A percentile compares a stretch with the other conserved stretches of the same genome.
phyloP scores from a whole-genome alignment of 768 basidiomycete species.

The Mrakia gelida region DNA sequence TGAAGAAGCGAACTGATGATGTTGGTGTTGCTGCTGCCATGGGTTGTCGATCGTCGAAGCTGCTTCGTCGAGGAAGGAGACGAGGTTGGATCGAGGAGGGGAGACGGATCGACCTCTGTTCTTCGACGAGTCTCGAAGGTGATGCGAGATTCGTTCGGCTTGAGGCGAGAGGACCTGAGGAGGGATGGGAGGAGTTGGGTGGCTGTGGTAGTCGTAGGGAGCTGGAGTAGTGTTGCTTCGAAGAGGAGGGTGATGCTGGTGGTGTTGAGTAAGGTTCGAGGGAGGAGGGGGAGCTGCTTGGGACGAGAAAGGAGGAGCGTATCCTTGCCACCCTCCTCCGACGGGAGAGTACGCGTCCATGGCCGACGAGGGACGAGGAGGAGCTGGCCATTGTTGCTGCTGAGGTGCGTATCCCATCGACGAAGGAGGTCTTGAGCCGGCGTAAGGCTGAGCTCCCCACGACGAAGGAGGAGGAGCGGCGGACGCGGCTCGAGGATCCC shows the following conservation, averaged over 20 bases:
- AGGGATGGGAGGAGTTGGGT: not conserved
- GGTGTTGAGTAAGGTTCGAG: not conserved
- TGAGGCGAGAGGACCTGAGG: not conserved
- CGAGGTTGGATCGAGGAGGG: not conserved
- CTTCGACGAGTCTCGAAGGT: slow-evolving; percentile 8
- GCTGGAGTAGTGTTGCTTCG: not conserved
- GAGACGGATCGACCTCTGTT: slow-evolving; percentile 1
- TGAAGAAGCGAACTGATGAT: no score
- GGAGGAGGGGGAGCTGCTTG: not conserved
- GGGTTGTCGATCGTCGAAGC: not conserved
- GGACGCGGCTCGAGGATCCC: not conserved
- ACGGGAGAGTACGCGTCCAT: not conserved
- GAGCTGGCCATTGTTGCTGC: not conserved
- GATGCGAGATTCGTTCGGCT: slow-evolving; percentile 10
- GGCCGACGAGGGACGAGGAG: not conserved
- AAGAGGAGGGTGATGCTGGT: not conserved
- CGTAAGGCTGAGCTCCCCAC: not conserved
- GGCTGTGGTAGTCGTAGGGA: not conserved
- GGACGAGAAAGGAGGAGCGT: slow-evolving; percentile 9
- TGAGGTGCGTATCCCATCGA: not conserved
- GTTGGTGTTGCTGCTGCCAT: not conserved
- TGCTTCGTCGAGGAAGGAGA: not conserved
- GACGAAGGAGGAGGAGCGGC: not conserved
- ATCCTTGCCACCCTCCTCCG: slow-evolving; percentile 4
- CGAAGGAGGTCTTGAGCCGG: not conserved